phyloP scores from a whole-genome alignment of 805 yeast genomes.

The Metschnikowia drakensbergensis region DNA sequence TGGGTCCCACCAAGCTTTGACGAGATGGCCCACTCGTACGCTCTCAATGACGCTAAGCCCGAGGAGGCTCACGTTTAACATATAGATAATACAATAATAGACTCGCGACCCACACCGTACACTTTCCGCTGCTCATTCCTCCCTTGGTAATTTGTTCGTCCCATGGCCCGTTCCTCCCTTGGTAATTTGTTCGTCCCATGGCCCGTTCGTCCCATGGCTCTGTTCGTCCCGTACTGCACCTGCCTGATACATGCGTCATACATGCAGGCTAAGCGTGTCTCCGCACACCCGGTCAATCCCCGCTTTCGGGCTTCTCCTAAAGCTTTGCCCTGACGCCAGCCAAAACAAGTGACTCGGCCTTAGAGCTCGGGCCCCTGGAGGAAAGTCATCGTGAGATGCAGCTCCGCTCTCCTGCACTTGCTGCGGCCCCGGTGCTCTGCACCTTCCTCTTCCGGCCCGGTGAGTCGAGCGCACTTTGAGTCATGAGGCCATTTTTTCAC shows the following conservation, averaged over 20 bases:
- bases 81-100: neutral
- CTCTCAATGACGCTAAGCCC: conserved; percentile 18
- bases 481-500: conserved; percentile 7
- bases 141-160: too few relatives aligned
- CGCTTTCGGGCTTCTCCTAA: neutral
- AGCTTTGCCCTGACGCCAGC: neutral
- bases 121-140: too few relatives aligned
- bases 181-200: too few relatives aligned
- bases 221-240: too few relatives aligned
- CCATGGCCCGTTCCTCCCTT: too few relatives aligned
- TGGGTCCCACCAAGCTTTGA: conserved; percentile 49
- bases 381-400: too few relatives aligned
- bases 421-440: neutral
- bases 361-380: too few relatives aligned
- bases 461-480: conserved; percentile 3
- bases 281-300: conserved; percentile 3
- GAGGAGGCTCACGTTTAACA: conserved; percentile 16
- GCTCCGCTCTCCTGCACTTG: neutral
- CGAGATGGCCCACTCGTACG: conserved; percentile 19
- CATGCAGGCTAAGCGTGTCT: neutral
- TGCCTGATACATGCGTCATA: neutral
- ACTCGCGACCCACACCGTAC: too few relatives aligned
- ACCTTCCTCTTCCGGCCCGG: neutral
- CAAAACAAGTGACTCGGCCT: too few relatives aligned
- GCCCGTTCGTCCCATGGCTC: too few relatives aligned